These are phyloP conservation scores for Cubamyces lactineus DNA, from an alignment of 768 basidiomycete species.

Conservation along the genomic window DNA sequence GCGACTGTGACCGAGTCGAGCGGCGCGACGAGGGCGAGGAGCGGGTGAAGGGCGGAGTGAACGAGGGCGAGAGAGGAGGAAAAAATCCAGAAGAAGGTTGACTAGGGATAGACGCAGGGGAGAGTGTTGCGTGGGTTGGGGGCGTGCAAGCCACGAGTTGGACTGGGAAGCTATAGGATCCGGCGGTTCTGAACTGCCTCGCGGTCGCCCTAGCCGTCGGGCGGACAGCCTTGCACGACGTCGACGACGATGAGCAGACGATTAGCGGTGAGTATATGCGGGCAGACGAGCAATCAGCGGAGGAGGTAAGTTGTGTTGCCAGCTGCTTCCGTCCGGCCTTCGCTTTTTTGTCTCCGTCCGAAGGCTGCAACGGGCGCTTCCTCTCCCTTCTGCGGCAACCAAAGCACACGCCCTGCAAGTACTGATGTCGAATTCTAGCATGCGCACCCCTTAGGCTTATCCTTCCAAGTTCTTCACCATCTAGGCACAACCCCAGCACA, in stretches of 20 bases:
- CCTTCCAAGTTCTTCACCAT: not conserved
- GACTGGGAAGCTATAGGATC: conserved; percentile 23
- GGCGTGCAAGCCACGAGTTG: conserved; percentile 44
- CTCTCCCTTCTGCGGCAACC: not conserved
- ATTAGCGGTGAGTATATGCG: conserved; percentile 19
- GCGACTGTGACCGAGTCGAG: conserved; percentile 26
- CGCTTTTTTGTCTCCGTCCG: conserved; percentile 1
- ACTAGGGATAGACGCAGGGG: conserved; percentile 33
- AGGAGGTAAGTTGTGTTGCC: not conserved
- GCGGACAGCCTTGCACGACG: conserved; percentile 2
- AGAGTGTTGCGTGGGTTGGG: conserved; percentile 34
- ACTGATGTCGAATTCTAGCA: not conserved
- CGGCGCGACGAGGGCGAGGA: conserved; percentile 31
- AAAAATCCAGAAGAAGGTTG: conserved; percentile 26
- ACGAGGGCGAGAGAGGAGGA: conserved; percentile 32
- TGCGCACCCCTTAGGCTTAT: not conserved
- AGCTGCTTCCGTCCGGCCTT: not conserved
- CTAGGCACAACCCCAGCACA: not conserved
- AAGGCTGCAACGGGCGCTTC: not conserved
- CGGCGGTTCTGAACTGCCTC: conserved; percentile 23
- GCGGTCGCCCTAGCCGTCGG: conserved; percentile 9
- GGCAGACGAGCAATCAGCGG: not conserved
- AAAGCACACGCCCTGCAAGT: too few relatives aligned
- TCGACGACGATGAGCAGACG: conserved; percentile 15
- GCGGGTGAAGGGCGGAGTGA: conserved; percentile 24